A percentile compares a stretch with the other conserved stretches of the same genome.
These are phyloP conservation scores for Fusarium citri DNA, from an alignment of 2,329 filamentous ascomycete genomes.

Conservation along the genomic window DNA sequence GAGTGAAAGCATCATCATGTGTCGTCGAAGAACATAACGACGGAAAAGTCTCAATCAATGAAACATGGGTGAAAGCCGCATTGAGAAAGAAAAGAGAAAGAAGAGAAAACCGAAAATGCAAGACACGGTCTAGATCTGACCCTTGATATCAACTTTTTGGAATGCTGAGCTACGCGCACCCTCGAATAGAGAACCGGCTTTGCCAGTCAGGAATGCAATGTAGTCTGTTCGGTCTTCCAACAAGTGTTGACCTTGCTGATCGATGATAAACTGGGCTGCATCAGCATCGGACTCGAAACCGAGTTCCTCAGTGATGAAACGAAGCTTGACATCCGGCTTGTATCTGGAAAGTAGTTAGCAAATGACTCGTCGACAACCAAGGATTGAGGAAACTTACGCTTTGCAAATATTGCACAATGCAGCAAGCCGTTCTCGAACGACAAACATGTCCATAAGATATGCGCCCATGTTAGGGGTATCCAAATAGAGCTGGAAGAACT, in stretches of 20 bases:
- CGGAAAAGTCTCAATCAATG: constrained; percentile 12
- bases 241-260: constrained; percentile 79
- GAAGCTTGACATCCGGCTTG: constrained; percentile 88
- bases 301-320: constrained; percentile 95
- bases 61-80: constrained; percentile 26
- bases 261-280: constrained; percentile 89
- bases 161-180: constrained; percentile 78
- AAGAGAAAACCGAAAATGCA: constrained; percentile 25
- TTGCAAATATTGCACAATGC: constrained; percentile 93
- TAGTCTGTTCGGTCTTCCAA: constrained; percentile 81
- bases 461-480: constrained; percentile 96
- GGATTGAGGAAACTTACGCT: constrained; percentile 75
- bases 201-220: constrained; percentile 78
- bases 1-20: constrained; percentile 35
- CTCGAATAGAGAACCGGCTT: constrained; percentile 81
- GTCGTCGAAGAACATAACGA: constrained; percentile 33
- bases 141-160: constrained; percentile 93
- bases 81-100: constrained; percentile 12
- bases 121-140: constrained; percentile 77
- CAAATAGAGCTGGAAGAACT: constrained; percentile 95
- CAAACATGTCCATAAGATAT: constrained; percentile 99
- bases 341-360: constrained; percentile 75
- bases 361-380: background rate
- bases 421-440: constrained; percentile 89
- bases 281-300: constrained; percentile 94